Evolutionary conservation across 1,284 basidiomycete genomes (phyloP).

Genomic region (Sanguinoderma infundibulare): DNA sequence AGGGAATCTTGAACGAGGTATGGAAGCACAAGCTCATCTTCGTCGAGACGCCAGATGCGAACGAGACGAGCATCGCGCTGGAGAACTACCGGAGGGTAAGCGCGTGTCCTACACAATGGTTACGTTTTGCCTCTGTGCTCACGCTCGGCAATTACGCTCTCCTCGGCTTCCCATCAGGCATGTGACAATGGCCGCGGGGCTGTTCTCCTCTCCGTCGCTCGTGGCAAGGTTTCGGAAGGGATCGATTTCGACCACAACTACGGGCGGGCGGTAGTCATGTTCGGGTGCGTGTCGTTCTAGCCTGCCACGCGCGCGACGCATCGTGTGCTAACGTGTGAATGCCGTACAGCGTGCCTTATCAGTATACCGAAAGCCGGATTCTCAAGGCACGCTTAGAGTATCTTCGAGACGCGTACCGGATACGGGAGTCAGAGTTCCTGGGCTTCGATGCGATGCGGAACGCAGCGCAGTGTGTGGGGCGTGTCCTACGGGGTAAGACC

Average conservation of each 20-base stretch:
- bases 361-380: slow-evolving; percentile 98
- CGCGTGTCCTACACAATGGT: not conserved
- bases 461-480: slow-evolving; percentile 98
- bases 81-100: slow-evolving; percentile 95
- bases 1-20: slow-evolving; percentile 98
- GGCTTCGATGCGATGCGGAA: slow-evolving; percentile 99
- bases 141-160: not conserved
- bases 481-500: slow-evolving; percentile 96
- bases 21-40: slow-evolving; percentile 99
- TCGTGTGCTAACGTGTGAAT: slow-evolving; percentile 5
- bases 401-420: slow-evolving; percentile 96
- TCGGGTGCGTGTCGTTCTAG: slow-evolving; percentile 73
- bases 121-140: not conserved
- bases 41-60: slow-evolving; percentile 98
- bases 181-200: slow-evolving; percentile 99
- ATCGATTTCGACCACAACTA: slow-evolving; percentile 99
- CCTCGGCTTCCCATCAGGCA: slow-evolving; percentile 57
- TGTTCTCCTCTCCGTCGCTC: slow-evolving; percentile 94
- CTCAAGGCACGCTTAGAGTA: slow-evolving; percentile 98
- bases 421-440: slow-evolving; percentile 97
- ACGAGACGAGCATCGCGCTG: slow-evolving; percentile 97
- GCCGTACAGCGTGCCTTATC: slow-evolving; percentile 88
- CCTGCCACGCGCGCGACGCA: not conserved
- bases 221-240: slow-evolving; percentile 99
- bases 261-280: slow-evolving; percentile 99